Base-by-base conservation (phyloP, 1,284 basidiomycete genomes). In the Salmacisia buchloeana region DNA sequence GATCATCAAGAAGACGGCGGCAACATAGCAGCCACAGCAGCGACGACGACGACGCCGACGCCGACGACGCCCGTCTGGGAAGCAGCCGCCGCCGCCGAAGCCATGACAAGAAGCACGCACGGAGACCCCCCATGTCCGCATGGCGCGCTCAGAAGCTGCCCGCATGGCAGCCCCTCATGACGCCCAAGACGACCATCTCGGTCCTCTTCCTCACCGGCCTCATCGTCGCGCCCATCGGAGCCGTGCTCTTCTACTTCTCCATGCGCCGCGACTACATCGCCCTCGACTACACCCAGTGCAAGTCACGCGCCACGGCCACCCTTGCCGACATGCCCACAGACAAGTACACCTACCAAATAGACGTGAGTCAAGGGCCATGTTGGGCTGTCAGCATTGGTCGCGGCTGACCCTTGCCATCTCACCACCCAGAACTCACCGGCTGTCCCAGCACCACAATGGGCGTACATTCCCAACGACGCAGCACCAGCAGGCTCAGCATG, bases 141-240 rank as follows among this genome's bases (percentile, higher is more conserved):
- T 54, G 49, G 49, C 25, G 49, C 15, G 25, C 49, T 31, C 96
- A 99, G 82, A 90, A 96, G 63, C 86, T 99, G 78, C 97, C 97
- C 83, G 96, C 96, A 76, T 99, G 96, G 96, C 96, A 99, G 84
- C 96, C 96, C n/a, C 97, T 99, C 78, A 85, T 98, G 46, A 97
- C 94, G 0, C 96, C 96, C 2, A 92, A 92, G 81, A 94, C 93
- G 1, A 96, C 97, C 15, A 85, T 98, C 12, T 96, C 96, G 4
- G 94, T 93, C 1, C 86, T 99, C 61, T 96, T 98, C 82, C 86
- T 97, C 75, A 87, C 97, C 74, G 94, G 91, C 58, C 84, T 97
- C 73, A 83, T 97, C 73, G 98, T 99, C 79, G 94, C 92, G 1
- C 94, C 94, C 63, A 94, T 99, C 74, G 96, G 94, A 25, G 96